Percentiles rank a stretch among this genome's conserved stretches.
Evolutionary conservation across 495 filamentous ascomycete genomes (phyloP).

Genomic region (Cercophora samala): DNA sequence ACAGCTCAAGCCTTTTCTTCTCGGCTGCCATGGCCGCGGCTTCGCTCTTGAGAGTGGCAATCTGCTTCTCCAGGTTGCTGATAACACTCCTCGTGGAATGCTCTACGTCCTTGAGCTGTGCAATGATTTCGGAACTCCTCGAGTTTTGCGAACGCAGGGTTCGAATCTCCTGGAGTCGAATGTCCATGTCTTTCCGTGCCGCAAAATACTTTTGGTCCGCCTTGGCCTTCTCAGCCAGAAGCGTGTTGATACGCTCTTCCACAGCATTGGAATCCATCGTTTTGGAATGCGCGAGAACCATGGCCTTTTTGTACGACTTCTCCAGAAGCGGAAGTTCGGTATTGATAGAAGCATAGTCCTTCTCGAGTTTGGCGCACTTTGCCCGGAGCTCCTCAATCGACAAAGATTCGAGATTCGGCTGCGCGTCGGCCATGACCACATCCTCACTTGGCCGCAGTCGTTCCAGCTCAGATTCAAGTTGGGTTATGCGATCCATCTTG

Average conservation of each 20-base stretch:
- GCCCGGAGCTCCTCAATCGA: conserved; percentile 65
- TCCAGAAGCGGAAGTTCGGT: conserved; percentile 84
- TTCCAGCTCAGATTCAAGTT: conserved; percentile 77
- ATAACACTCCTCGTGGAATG: conserved; percentile 56
- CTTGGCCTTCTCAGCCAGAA: conserved; percentile 86
- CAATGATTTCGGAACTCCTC: conserved; percentile 90
- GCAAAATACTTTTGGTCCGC: conserved; percentile 97
- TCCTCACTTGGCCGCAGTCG: conserved; percentile 56
- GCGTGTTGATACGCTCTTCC: conserved; percentile 73
- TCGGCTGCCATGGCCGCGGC: conserved; percentile 63
- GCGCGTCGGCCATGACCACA: conserved; percentile 40
- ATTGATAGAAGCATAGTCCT: conserved; percentile 76
- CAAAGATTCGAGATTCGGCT: conserved; percentile 51
- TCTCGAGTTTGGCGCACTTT: conserved; percentile 69
- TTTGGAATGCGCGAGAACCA: conserved; percentile 78
- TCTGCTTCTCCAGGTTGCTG: conserved; percentile 86
- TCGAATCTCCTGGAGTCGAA: conserved; percentile 70
- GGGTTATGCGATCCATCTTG: conserved; percentile 67
- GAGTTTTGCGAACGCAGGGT: conserved; percentile 74
- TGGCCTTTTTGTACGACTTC: conserved; percentile 80
- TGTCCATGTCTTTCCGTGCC: conserved; percentile 89
- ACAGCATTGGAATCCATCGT: conserved; percentile 66
- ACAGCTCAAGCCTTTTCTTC: conserved; percentile 66
- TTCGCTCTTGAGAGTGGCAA: conserved; percentile 73
- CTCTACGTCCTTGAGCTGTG: conserved; percentile 88